Conservation (phyloP, 78 protist species). For the Dictyostelium citrinum region DNA sequence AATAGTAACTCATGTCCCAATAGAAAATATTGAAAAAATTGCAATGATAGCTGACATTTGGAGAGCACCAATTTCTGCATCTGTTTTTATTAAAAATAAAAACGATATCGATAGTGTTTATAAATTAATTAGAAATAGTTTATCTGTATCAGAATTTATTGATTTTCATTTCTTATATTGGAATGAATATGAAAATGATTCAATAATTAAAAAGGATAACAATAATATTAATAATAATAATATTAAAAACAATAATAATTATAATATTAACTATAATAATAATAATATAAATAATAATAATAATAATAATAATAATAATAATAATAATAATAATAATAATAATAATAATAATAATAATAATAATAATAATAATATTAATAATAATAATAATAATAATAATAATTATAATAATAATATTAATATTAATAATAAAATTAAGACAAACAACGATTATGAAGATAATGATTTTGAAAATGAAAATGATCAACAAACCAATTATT, state of each 20-base stretch:
- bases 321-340: not conserved
- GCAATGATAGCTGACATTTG: conserved; percentile 52
- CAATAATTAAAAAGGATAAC: not conserved
- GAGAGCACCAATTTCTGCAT: conserved; percentile 49
- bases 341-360: not conserved
- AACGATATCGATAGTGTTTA: not conserved
- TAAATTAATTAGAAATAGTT: not conserved
- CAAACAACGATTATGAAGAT: not conserved
- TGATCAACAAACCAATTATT: not conserved
- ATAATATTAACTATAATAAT: not conserved
- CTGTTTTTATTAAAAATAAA: conserved; percentile 5
- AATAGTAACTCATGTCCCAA: conserved; percentile 32
- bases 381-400: too few relatives aligned
- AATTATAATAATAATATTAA: not conserved
- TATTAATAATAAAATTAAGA: not conserved
- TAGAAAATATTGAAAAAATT: conserved; percentile 22
- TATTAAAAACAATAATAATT: not conserved
- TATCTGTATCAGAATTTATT: not conserved
- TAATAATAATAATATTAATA: not conserved
- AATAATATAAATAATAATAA: not conserved
- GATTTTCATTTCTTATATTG: conserved; percentile 44
- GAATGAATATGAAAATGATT: not conserved
- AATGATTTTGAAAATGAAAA: too few relatives aligned
- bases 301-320: not conserved
- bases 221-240: not conserved